Base-by-base conservation (phyloP, 371 early-diverging fungal genomes). In the Mycotypha africana region DNA sequence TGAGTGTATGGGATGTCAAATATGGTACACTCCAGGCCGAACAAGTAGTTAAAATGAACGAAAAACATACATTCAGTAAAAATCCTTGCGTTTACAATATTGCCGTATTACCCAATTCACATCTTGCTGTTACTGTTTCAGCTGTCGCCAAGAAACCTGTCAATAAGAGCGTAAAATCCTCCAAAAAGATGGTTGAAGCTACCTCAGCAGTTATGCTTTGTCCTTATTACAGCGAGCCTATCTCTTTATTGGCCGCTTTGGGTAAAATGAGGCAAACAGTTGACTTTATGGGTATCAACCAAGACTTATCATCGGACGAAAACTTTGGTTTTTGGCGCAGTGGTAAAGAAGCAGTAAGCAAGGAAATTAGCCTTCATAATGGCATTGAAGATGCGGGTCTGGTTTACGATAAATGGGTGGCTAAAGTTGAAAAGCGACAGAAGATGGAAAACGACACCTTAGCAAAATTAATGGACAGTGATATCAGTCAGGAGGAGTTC, bases 1-100 rank as follows among this genome's bases (percentile, higher is more conserved):
- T 86, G 21, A 81, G 82, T 14, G 72, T 87, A 17, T 87, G 88
- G 88, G 88, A 87, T 49, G 67, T 73, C 35, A 65, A 69, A 34
- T 87, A 82, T 38, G 85, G 85, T 40, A 84, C 88, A 0, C 63
- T 84, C 2, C 88, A 85, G 50, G 70, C 81, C 11, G 65, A 70
- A 19, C 71, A 64, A 33, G 56, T 42, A 21, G 39, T 69, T 35
- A 46, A 65, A 17, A 44, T 49, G 35, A 41, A 47, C 36, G 60
- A 51, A 38, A 58, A 53, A 46, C 48, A 44, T 38, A 36, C 31
- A 30, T 49, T 47, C 15, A 50, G 44, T 31, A 54, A 59, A 19
- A 45, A 54, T 15, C 49, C 54, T 2, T 65, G 60, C 37, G 45
- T 60, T 5, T 72, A 62, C 41, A 63, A 48, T 26, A 55, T 74